phyloP scores from a whole-genome alignment of 768 basidiomycete species.

The Daedalea quercina region DNA sequence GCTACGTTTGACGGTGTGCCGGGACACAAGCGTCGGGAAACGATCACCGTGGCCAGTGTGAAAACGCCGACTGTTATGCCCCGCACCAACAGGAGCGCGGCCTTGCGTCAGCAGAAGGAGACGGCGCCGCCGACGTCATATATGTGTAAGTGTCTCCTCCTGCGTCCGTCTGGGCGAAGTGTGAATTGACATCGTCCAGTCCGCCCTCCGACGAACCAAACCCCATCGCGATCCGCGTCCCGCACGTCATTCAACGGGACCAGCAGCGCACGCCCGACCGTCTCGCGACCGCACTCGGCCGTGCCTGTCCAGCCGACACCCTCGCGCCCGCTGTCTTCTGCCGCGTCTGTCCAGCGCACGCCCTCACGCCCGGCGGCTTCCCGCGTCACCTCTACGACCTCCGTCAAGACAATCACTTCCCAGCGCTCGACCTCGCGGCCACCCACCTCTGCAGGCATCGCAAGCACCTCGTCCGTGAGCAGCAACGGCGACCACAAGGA shows the following conservation, averaged over 20 bases:
- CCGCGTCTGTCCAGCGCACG: not conserved
- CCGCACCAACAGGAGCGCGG: conserved; percentile 37
- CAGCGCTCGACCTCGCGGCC: not conserved
- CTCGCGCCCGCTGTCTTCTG: conserved; percentile 16
- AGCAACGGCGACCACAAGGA: not conserved
- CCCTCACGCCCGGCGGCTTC: not conserved
- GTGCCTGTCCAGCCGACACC: not conserved
- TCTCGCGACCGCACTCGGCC: conserved; percentile 20
- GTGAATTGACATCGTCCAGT: conserved; percentile 28
- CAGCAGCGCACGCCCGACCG: conserved; percentile 6
- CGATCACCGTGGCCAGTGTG: conserved; percentile 58
- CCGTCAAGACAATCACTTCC: not conserved
- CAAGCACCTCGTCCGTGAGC: not conserved
- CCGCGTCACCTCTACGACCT: not conserved
- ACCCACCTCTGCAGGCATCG: not conserved
- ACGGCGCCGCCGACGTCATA: conserved; percentile 53
- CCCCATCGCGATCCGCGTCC: conserved; percentile 37
- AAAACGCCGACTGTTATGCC: conserved; percentile 37
- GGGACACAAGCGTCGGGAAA: conserved; percentile 76
- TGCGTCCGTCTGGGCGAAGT: not conserved
- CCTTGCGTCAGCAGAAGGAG: conserved; percentile 35
- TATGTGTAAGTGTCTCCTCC: conserved; percentile 49
- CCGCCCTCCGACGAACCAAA: conserved; percentile 31
- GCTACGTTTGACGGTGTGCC: conserved; percentile 73
- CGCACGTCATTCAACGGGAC: conserved; percentile 26